These are phyloP conservation scores for Dipteronia sinensis DNA, from an alignment of 345 rosid genomes.

Conservation along the genomic window DNA sequence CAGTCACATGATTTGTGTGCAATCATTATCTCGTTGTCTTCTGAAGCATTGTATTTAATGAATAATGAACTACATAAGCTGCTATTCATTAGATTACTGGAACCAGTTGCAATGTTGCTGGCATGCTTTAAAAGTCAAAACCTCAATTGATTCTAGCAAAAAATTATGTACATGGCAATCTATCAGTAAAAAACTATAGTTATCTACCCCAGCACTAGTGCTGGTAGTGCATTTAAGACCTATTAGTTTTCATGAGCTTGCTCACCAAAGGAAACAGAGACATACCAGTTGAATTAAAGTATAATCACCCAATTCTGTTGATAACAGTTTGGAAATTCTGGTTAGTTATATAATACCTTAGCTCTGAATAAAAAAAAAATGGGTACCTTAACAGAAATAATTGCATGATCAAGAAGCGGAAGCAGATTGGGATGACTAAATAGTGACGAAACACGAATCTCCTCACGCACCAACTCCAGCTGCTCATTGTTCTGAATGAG, in stretches of 20 bases:
- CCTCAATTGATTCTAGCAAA: not conserved
- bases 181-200: not conserved
- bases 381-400: constrained; percentile 79
- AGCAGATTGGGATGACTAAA: constrained; percentile 89
- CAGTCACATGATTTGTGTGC: no score
- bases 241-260: not conserved
- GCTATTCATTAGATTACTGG: no score
- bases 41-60: no score
- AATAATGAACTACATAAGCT: no score
- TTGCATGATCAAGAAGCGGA: constrained; percentile 96
- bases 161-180: not conserved
- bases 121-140: not conserved
- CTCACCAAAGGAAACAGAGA: not conserved
- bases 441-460: constrained; percentile 86
- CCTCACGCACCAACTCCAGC: constrained; percentile 86
- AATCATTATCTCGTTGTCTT: no score
- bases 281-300: no score
- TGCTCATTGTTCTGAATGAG: constrained; percentile 87
- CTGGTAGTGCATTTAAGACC: not conserved
- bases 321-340: not conserved
- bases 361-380: no score
- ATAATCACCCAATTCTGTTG: not conserved
- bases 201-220: no score
- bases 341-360: no score
- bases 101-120: not conserved